Evolutionary conservation across 805 yeast species (phyloP).

Genomic region (Saccharomycopsis sp.): DNA sequence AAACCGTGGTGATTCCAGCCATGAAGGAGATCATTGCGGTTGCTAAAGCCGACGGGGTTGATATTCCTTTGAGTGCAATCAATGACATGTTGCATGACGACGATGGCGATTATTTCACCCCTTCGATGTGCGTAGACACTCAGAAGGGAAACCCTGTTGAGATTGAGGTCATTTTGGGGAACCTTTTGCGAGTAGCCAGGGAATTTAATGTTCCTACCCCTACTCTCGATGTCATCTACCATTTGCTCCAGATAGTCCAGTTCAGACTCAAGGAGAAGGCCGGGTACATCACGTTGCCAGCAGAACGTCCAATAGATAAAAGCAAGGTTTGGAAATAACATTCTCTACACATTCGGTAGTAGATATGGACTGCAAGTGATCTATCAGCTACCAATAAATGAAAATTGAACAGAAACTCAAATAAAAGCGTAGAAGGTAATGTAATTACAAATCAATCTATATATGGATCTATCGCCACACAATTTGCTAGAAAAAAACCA

Average conservation of each 20-base stretch:
- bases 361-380: not conserved
- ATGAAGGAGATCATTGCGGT: constrained; percentile 60
- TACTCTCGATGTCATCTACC: constrained; percentile 47
- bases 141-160: constrained; percentile 64
- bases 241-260: constrained; percentile 55
- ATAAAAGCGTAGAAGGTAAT: too few relatives aligned
- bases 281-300: constrained; percentile 39
- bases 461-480: too few relatives aligned
- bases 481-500: not conserved
- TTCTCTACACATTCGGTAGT: not conserved
- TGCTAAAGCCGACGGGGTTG: constrained; percentile 64
- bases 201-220: constrained; percentile 49
- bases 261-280: constrained; percentile 50
- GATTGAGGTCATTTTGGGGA: constrained; percentile 65
- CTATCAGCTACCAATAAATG: too few relatives aligned
- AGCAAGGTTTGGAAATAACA: not conserved
- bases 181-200: constrained; percentile 45
- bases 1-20: constrained; percentile 44
- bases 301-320: constrained; percentile 30
- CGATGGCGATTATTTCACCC: constrained; percentile 52
- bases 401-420: too few relatives aligned
- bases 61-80: constrained; percentile 43
- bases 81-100: constrained; percentile 49
- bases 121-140: constrained; percentile 69
- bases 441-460: too few relatives aligned